These are phyloP conservation scores for Remersonia thermophila DNA, from an alignment of 2,329 filamentous ascomycete genomes.

Conservation along the genomic window DNA sequence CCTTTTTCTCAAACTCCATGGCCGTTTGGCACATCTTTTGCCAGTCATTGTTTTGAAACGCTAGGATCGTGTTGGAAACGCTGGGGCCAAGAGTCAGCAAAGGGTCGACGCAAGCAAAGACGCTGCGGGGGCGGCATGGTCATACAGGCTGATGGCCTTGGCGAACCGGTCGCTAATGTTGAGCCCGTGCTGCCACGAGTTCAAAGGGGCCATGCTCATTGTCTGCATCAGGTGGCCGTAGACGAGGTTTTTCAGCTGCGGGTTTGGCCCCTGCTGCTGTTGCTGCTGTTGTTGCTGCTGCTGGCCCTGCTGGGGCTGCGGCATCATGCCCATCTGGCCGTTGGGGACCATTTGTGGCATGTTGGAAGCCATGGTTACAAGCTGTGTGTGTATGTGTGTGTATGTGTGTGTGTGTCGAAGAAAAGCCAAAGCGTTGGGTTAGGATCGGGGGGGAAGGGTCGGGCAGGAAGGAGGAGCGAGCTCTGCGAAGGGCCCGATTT, in stretches of 20 bases:
- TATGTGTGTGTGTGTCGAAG: too few species aligned
- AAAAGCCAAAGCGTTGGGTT: too few species aligned
- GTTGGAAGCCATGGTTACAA: slow-evolving; percentile 44
- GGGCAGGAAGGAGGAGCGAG: too few species aligned
- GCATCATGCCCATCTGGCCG: slow-evolving; percentile 32
- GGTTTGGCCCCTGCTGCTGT: slow-evolving; percentile 7
- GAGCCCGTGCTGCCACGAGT: slow-evolving; percentile 25
- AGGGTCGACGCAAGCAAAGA: background rate
- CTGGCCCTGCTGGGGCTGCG: too few species aligned
- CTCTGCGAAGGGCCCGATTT: too few species aligned
- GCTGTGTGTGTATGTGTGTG: slow-evolving; percentile 20
- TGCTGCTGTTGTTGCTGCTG: slow-evolving; percentile 21
- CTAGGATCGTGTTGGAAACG: slow-evolving; percentile 39
- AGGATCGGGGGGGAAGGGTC: background rate
- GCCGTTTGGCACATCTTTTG: slow-evolving; percentile 30
- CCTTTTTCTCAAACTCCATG: slow-evolving; percentile 35
- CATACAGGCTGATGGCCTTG: slow-evolving; percentile 27
- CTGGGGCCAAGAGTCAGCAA: slow-evolving; percentile 21
- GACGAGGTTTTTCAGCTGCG: slow-evolving; percentile 7
- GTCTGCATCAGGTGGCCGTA: slow-evolving; percentile 19
- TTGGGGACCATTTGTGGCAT: slow-evolving; percentile 43
- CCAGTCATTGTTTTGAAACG: slow-evolving; percentile 29
- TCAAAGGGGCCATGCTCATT: slow-evolving; percentile 8
- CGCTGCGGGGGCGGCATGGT: background rate
- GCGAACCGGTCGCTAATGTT: slow-evolving; percentile 21